phyloP scores from a whole-genome alignment of 2,329 filamentous ascomycete genomes.

The Ambrosiella beaveri region DNA sequence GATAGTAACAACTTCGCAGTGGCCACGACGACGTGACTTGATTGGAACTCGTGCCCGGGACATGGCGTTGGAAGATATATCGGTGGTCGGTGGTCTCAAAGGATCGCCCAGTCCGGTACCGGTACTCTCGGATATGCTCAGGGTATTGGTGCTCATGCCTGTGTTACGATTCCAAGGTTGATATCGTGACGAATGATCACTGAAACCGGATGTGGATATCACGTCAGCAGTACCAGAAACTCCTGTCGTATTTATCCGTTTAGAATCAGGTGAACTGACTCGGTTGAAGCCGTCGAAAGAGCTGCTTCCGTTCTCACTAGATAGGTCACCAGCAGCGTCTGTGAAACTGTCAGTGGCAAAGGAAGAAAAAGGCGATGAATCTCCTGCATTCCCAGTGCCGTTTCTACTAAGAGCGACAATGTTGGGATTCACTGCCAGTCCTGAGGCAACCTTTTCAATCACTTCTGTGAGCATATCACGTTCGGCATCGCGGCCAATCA shows the following conservation, averaged over 20 bases:
- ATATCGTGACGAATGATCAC: constrained; percentile 16
- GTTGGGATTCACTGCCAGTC: constrained; percentile 30
- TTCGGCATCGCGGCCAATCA: constrained; percentile 66
- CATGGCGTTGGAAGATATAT: constrained; percentile 3
- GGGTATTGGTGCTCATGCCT: constrained; percentile 32
- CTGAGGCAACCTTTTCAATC: constrained; percentile 58
- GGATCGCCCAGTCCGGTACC: constrained; percentile 19
- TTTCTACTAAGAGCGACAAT: constrained; percentile 9
- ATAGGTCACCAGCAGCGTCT: constrained; percentile 28
- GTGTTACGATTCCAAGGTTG: constrained; percentile 36
- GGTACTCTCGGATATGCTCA: constrained; percentile 28
- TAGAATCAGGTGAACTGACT: constrained; percentile 18
- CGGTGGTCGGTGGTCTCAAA: constrained; percentile 2
- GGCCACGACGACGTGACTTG: constrained; percentile 43
- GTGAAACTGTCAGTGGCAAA: constrained; percentile 25
- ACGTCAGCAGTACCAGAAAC: background rate
- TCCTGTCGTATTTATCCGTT: constrained; percentile 1
- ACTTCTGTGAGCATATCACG: constrained; percentile 51
- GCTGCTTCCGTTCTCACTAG: constrained; percentile 39
- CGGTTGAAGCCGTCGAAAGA: constrained; percentile 35
- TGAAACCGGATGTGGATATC: constrained; percentile 2
- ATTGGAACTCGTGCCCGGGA: constrained; percentile 36
- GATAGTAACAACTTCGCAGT: constrained; percentile 45
- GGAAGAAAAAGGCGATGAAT: constrained; percentile 26
- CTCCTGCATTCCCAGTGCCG: constrained; percentile 16